A percentile compares a stretch with the other conserved stretches of the same genome.
Conservation (phyloP, 768 basidiomycete species). For the Pulveroboletus sp. region DNA sequence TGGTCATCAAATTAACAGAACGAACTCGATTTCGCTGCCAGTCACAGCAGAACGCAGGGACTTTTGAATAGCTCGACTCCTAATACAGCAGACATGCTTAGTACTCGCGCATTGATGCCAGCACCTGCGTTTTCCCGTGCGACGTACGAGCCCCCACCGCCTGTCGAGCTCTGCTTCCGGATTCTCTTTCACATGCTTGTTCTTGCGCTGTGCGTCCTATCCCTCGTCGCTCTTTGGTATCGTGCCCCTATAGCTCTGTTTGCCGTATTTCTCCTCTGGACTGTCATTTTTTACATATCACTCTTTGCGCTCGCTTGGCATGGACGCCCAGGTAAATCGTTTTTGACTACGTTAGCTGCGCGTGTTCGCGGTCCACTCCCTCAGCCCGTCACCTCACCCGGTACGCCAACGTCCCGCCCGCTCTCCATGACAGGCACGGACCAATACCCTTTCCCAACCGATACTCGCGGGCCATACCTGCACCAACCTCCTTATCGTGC, state of each 20-base stretch:
- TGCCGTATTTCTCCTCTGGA: slow-evolving; percentile 61
- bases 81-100: slow-evolving; percentile 47
- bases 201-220: slow-evolving; percentile 53
- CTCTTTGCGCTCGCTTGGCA: slow-evolving; percentile 54
- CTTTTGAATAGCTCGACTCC: slow-evolving; percentile 41
- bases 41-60: slow-evolving; percentile 44
- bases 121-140: slow-evolving; percentile 20
- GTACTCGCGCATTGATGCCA: slow-evolving; percentile 37
- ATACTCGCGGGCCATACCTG: slow-evolving; percentile 54
- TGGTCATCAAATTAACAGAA: slow-evolving; percentile 41
- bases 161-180: slow-evolving; percentile 40
- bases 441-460: slow-evolving; percentile 43
- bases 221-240: slow-evolving; percentile 55
- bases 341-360: slow-evolving; percentile 46
- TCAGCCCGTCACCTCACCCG: slow-evolving; percentile 30
- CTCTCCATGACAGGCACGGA: slow-evolving; percentile 38
- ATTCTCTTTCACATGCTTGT: slow-evolving; percentile 53
- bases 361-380: slow-evolving; percentile 38
- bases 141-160: slow-evolving; percentile 32
- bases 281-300: slow-evolving; percentile 49
- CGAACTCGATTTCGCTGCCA: slow-evolving; percentile 68
- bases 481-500: slow-evolving; percentile 61
- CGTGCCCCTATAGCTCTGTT: slow-evolving; percentile 53
- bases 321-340: slow-evolving; percentile 52
- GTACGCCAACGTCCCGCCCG: slow-evolving; percentile 36